Evolutionary conservation across 2,329 filamentous ascomycete species (phyloP).

Genomic region (Colletotrichum agaves): DNA sequence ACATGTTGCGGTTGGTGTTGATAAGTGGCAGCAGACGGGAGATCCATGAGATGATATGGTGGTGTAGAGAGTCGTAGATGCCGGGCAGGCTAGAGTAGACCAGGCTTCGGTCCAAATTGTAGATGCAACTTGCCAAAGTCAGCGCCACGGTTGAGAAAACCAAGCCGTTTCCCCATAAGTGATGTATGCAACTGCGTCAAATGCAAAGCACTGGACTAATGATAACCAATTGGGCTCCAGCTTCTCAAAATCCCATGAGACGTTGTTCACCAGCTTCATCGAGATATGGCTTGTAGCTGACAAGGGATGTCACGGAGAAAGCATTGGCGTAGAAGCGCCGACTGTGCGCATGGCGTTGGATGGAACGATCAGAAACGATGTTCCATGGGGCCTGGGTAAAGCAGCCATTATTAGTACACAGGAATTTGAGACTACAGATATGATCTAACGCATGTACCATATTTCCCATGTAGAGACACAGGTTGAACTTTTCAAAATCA

Average conservation of each 20-base stretch:
- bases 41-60: conserved; percentile 45
- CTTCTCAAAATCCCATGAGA: conserved; percentile 50
- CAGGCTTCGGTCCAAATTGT: conserved; percentile 48
- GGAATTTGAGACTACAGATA: too few species aligned
- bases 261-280: conserved; percentile 55
- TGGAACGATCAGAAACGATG: conserved; percentile 48
- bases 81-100: conserved; percentile 53
- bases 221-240: conserved; percentile 47
- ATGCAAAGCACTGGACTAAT: conserved; percentile 60
- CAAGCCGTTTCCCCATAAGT: conserved; percentile 52
- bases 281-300: conserved; percentile 60
- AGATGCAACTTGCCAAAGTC: conserved; percentile 57
- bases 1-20: conserved; percentile 28
- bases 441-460: conserved; percentile 38
- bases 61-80: conserved; percentile 54
- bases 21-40: conserved; percentile 44
- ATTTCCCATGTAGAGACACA: conserved; percentile 43
- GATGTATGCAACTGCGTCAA: conserved; percentile 63
- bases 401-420: too few species aligned
- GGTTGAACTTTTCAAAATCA: conserved; percentile 44
- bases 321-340: conserved; percentile 54
- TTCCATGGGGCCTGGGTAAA: conserved; percentile 45
- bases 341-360: conserved; percentile 49
- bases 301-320: conserved; percentile 60
- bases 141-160: conserved; percentile 57